phyloP scores from a whole-genome alignment of 345 rosid species.

The Mercurialis annua region DNA sequence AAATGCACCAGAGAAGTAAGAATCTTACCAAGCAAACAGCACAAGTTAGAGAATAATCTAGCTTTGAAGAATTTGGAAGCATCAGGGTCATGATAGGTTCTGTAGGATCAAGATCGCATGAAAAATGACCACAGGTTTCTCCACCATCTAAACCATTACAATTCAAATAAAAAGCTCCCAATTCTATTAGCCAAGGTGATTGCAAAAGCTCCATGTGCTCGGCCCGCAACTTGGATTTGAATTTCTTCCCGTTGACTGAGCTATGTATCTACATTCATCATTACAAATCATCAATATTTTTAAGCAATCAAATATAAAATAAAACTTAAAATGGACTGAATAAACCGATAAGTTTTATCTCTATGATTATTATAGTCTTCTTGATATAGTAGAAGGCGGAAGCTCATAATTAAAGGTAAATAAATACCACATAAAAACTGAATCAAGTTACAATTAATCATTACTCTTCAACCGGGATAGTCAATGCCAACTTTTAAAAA shows the following conservation, averaged over 20 bases:
- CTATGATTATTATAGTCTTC: no score
- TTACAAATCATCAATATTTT: slow-evolving; percentile 2
- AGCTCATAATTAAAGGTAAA: no score
- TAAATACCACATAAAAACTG: no score
- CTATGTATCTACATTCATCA: slow-evolving; percentile 61
- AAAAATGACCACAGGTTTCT: slow-evolving; percentile 49
- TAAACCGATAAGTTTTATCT: no score
- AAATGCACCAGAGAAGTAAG: slow-evolving; percentile 2
- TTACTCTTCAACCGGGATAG: no score
- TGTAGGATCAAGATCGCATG: slow-evolving; percentile 47
- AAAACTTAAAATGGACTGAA: no score
- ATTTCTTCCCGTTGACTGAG: slow-evolving; percentile 72
- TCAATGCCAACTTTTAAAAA: no score
- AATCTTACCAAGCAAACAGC: slow-evolving; percentile 75
- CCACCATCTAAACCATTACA: slow-evolving; percentile 44
- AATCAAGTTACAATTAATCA: no score
- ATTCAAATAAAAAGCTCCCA: slow-evolving; percentile 86
- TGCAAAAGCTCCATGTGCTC: slow-evolving; percentile 86
- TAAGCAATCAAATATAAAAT: no score
- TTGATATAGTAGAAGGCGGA: no score
- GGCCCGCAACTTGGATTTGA: slow-evolving; percentile 75
- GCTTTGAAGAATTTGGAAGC: slow-evolving; percentile 55
- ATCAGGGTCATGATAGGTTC: slow-evolving; percentile 55
- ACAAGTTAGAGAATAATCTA: slow-evolving; percentile 78
- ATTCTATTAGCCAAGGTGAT: slow-evolving; percentile 91